Base-by-base conservation (phyloP, 495 filamentous ascomycete genomes). In the Articulospora tetracladia region DNA sequence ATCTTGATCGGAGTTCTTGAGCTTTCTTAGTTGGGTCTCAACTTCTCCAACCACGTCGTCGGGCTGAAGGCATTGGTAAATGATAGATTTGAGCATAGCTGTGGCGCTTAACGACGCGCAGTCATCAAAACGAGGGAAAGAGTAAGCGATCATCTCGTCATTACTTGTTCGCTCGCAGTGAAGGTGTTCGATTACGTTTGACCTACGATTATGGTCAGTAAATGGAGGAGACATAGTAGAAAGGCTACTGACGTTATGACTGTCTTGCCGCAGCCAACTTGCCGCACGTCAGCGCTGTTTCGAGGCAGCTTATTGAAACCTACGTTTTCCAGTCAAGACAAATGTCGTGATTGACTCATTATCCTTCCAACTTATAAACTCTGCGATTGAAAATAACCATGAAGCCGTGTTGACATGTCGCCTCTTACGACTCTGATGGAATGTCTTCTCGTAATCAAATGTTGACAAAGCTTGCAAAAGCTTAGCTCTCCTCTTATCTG, bases 191-290 rank as follows among this genome's bases (percentile, higher is more conserved):
- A 70, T 60, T 23, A 69, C 67, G 36, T 58, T 67, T 24, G 68
- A 67, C 32, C 60, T 63, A 32, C 50, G 47, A n/a, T 59, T 20
- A 4, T 55, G 2, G 46, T 59, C 30, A 59, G 30, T 30, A 59
- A 59, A 41, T 27, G 28, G 28, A 53, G 32, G 54, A 61, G n/a
- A n/a, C n/a, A n/a, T n/a, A n/a, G n/a, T n/a, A n/a, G 22, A 61
- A 53, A 30, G 57, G 55, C 32, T 47, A 60, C 61, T 64, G 12
- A 41, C 62, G 66, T 60, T 3, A 71, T 51, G 20, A 69, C 62
- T 12, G 69, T 69, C 57, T 71, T 71, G n/a, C 69, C 69, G 23
- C 61, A 63, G 25, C 69, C 69, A 57, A 69, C 61, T 64, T 48
- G 4, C 25, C 61, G 47, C 30, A 46, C 12, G 55, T 53, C 55